Conservation (phyloP, 2,329 filamentous ascomycete species). For the Aspergillus fischeri region DNA sequence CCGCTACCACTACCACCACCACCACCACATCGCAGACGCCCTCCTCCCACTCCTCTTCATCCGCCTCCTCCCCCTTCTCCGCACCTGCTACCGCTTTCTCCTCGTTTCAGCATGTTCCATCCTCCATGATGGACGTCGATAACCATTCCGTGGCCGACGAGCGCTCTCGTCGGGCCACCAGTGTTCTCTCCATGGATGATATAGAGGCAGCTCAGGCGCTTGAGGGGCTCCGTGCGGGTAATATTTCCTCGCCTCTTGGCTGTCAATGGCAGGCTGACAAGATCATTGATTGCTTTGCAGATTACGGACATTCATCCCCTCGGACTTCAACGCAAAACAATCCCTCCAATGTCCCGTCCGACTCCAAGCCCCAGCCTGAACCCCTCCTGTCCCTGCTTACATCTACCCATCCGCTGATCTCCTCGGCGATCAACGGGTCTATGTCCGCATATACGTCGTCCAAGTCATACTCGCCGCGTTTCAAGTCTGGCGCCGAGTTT, state of each 20-base stretch:
- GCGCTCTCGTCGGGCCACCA: slow-evolving; percentile 41
- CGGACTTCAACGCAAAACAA: slow-evolving; percentile 39
- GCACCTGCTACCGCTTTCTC: slow-evolving; percentile 11
- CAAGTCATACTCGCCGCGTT: slow-evolving; percentile 84
- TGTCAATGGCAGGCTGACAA: neutral
- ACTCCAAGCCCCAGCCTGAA: slow-evolving; percentile 57
- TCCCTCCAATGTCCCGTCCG: slow-evolving; percentile 22
- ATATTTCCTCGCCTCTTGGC: slow-evolving; percentile 3
- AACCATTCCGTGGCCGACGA: slow-evolving; percentile 31
- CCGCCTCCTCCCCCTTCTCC: slow-evolving; percentile 8
- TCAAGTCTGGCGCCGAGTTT: slow-evolving; percentile 86
- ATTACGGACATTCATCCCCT: slow-evolving; percentile 62
- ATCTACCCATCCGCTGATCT: slow-evolving; percentile 80
- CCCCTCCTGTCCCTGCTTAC: slow-evolving; percentile 83
- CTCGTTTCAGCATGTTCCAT: slow-evolving; percentile 23
- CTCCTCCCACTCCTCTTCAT: slow-evolving; percentile 10
- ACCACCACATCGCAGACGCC: slow-evolving; percentile 1
- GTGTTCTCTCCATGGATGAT: slow-evolving; percentile 47
- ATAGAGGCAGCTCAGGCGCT: slow-evolving; percentile 67
- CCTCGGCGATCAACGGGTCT: slow-evolving; percentile 78
- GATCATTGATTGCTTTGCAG: slow-evolving; percentile 32
- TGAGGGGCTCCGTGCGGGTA: slow-evolving; percentile 70
- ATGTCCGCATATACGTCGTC: slow-evolving; percentile 80
- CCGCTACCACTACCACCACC: slow-evolving; percentile 5
- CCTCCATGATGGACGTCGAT: slow-evolving; percentile 39